phyloP scores from a whole-genome alignment of 345 rosid species.

The Hibiscus trionum region DNA sequence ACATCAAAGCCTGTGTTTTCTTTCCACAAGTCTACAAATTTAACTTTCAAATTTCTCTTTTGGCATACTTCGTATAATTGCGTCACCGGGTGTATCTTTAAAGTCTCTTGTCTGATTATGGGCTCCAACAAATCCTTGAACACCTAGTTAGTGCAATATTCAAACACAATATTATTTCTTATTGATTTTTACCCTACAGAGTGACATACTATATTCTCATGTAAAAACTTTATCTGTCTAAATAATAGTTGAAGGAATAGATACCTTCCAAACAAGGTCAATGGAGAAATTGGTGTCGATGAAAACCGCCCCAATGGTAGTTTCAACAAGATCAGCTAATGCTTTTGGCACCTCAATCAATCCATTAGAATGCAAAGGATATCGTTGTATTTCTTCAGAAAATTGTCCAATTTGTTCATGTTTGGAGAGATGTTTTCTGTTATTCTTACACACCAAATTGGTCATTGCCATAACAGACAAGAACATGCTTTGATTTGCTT shows the following conservation, averaged over 20 bases:
- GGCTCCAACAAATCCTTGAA: constrained; percentile 50
- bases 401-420: constrained; percentile 40
- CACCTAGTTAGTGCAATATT: constrained; percentile 29
- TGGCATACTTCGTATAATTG: constrained; percentile 49
- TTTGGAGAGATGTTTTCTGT: neutral
- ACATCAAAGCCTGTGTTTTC: constrained; percentile 28
- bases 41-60: constrained; percentile 38
- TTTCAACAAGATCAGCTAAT: constrained; percentile 58
- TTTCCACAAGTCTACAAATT: constrained; percentile 42
- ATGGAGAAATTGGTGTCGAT: constrained; percentile 29
- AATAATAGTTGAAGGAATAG: neutral
- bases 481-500: too few relatives aligned
- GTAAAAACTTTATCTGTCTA: neutral
- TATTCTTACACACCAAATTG: too few relatives aligned
- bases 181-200: too few relatives aligned
- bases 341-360: constrained; percentile 43
- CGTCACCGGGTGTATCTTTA: constrained; percentile 38
- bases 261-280: constrained; percentile 47
- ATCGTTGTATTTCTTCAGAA: constrained; percentile 23
- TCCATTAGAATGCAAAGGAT: constrained; percentile 59
- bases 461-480: too few relatives aligned
- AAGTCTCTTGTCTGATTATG: constrained; percentile 28
- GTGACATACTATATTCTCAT: too few relatives aligned
- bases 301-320: constrained; percentile 49
- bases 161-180: too few relatives aligned